Evolutionary conservation across 768 basidiomycete species (phyloP), one percentile per base, ranked within the genome.

Genomic region (Suillus tomentosus): DNA sequence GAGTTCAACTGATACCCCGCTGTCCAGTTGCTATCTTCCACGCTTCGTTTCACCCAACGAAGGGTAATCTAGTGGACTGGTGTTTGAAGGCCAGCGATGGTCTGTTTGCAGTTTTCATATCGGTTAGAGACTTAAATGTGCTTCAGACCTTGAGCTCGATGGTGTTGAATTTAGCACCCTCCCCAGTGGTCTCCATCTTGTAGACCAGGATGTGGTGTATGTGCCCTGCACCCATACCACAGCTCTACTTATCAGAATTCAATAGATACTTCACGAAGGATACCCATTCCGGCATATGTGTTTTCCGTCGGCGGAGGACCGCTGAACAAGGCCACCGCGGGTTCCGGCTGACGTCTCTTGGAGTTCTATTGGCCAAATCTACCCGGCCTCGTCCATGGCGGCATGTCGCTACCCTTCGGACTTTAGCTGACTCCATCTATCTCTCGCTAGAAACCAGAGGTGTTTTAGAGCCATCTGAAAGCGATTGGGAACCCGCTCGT

Each of bases 41-140:
- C 76, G 82, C 88, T 19, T 91, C 91, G 7, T 94, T 94, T 70
- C 92, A 94, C 76, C 89, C 91, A 1, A 94, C 91, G 24, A 83
- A 85, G 67, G 92, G 92, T 15, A 93, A 92, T 72, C 73, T 87
- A 15, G 79, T 94, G 15, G 92, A 94, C 74, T 94, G 93, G 92
- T 86, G 82, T 51, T 72, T 90, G 37, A 91, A 87, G 70, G 85
- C 87, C 10, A 86, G 80, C 71, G 84, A 91, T 65, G 90, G 91
- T 88, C 50, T 50, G 81, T 68, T 34, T 5, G 14, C 42, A 42
- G 10, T 37, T 59, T 55, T 61, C 22, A 22, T 11, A 10, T 57
- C 39, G 9, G 42, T 17, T 42, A 47, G 62, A 22, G 13, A 37
- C 64, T 67, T 53, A 61, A 36, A 37, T 24, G 14, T 39, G 34